Evolutionary conservation across 1,284 basidiomycete genomes (phyloP), one percentile per base, ranked within the genome.

Genomic region (Porogramme epimiltina): DNA sequence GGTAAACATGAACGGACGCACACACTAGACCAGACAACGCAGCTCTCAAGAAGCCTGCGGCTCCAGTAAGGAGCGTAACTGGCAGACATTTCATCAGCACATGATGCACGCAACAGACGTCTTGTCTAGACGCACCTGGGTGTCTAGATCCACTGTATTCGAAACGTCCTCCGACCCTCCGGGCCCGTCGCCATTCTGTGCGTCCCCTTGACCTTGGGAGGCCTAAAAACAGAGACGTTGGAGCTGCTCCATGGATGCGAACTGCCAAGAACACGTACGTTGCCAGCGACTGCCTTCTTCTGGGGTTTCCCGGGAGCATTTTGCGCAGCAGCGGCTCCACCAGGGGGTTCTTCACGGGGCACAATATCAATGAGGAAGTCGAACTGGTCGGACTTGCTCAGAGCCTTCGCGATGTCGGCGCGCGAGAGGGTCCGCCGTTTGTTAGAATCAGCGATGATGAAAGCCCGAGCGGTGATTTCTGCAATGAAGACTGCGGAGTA

Each of bases 311-410:
- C 52, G 2, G 51, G 52, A 42, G 60, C 55, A 22, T 37, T 49
- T 11, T 58, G 51, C 2, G 55, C 56, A 20, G 34, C 34, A 20
- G 34, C 34, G 34, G 46, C 58, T 15, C 61, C 59, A 18, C 61
- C 62, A 24, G 67, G 61, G 8, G 67, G 73, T 41, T 93, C 91
- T 52, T 93, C 92, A 37, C 93, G 77, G 0, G 93, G 93, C 0
- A 95, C 87, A 51, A 95, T 93, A 67, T 96, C 93, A 66, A 95
- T 94, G 50, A 95, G 73, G 68, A 95, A 95, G 74, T 95, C 93
- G 64, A 94, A 95, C 68, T 94, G 91, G 73, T 97, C 94, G 5
- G 88, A 91, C 70, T 93, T 93, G 63, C 82, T 84, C 49, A 96
- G 80, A 0, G 94, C 94, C 61, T 93, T 90, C 8, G 92, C 89